Conservation (phyloP, 1,284 basidiomycete genomes). For the Vanrija humicola region DNA sequence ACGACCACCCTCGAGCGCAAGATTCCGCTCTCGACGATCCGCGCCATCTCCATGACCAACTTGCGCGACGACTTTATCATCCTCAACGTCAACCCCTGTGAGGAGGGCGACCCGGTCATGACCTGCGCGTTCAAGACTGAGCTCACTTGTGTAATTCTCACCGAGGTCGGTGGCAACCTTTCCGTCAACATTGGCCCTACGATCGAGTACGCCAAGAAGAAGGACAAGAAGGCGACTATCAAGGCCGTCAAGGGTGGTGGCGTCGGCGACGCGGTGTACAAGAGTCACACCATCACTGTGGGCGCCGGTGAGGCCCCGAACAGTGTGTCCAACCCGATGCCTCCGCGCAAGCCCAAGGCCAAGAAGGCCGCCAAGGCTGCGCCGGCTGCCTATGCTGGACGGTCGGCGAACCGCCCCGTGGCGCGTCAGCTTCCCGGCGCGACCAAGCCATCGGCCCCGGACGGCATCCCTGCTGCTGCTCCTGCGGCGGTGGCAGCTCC, state of each 20-base stretch:
- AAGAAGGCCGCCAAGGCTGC: constrained; percentile 44
- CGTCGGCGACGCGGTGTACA: constrained; percentile 81
- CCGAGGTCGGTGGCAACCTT: constrained; percentile 73
- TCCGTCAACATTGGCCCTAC: constrained; percentile 73
- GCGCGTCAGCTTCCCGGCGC: constrained; percentile 45
- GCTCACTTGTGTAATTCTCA: constrained; percentile 74
- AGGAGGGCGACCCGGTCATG: constrained; percentile 94
- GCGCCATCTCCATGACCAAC: constrained; percentile 77
- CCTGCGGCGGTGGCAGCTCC: constrained; percentile 12
- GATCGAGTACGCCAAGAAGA: constrained; percentile 90
- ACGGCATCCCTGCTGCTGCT: constrained; percentile 23
- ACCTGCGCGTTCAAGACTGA: constrained; percentile 96
- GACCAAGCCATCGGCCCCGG: constrained; percentile 45
- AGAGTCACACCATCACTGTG: constrained; percentile 87
- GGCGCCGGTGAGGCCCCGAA: constrained; percentile 78
- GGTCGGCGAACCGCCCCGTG: constrained; percentile 38
- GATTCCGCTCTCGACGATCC: constrained; percentile 82
- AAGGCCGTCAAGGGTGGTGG: constrained; percentile 87
- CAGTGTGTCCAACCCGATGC: constrained; percentile 76
- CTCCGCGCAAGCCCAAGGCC: constrained; percentile 69
- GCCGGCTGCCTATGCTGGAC: constrained; percentile 31
- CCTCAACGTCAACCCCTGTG: constrained; percentile 66
- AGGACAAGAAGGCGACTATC: constrained; percentile 87
- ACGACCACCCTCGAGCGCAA: constrained; percentile 74
- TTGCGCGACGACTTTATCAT: constrained; percentile 93